These are phyloP conservation scores for Hordeum pubiflorum DNA, from an alignment of 202 grass and related monocot genomes.

Conservation along the genomic window DNA sequence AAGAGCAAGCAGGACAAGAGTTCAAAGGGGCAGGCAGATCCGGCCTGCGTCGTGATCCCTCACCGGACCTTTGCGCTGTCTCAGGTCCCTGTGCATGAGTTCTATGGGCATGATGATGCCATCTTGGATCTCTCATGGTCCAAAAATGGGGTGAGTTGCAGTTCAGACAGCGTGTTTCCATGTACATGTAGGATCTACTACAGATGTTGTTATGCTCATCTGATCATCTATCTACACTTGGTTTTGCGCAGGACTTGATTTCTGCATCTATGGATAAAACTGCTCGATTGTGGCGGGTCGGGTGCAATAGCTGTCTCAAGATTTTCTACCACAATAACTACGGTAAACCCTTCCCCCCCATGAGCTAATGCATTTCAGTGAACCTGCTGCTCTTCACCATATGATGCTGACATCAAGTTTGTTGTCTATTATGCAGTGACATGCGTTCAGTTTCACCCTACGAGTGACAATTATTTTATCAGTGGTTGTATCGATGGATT, in stretches of 20 bases:
- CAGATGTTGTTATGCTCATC: conserved; percentile 24
- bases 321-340: conserved; percentile 82
- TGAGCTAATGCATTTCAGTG: neutral
- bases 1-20: conserved; percentile 47
- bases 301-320: conserved; percentile 61
- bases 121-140: conserved; percentile 95
- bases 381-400: neutral
- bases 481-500: conserved; percentile 61
- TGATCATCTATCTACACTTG: conserved; percentile 22
- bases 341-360: conserved; percentile 32
- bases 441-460: conserved; percentile 63
- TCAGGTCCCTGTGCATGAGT: conserved; percentile 59
- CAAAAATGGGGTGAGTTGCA: conserved; percentile 55
- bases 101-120: conserved; percentile 54
- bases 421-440: conserved; percentile 49
- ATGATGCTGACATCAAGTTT: conserved; percentile 6
- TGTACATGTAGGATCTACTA: neutral
- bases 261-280: conserved; percentile 89
- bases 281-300: conserved; percentile 77
- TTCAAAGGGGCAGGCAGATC: conserved; percentile 36
- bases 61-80: conserved; percentile 54
- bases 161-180: conserved; percentile 3
- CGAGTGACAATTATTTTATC: conserved; percentile 49
- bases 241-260: conserved; percentile 54
- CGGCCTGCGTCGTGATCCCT: conserved; percentile 75